These are phyloP conservation scores for Acer campestre DNA, from an alignment of 345 rosid genomes.

Conservation along the genomic window DNA sequence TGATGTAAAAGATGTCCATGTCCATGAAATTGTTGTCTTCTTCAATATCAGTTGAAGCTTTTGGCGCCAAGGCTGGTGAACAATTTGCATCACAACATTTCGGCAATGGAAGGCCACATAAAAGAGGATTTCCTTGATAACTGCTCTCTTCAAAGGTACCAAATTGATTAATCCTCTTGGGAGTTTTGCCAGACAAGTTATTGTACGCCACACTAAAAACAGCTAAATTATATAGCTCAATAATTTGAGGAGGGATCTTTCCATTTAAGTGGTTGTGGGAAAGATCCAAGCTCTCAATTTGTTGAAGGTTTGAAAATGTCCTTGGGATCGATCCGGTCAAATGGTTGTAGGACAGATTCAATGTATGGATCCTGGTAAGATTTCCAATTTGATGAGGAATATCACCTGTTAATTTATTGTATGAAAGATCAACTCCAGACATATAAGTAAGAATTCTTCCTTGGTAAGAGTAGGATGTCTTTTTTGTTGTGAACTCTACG, in stretches of 20 bases:
- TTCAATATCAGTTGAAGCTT: background rate
- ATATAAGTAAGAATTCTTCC: conserved; percentile 14
- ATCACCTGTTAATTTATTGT: conserved; percentile 15
- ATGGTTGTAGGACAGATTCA: background rate
- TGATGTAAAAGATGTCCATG: background rate
- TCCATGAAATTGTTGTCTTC: background rate
- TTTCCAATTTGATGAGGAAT: conserved; percentile 34
- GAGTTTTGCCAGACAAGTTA: too few species aligned
- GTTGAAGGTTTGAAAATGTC: conserved; percentile 1
- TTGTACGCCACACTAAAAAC: too few species aligned
- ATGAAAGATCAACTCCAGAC: conserved; percentile 31
- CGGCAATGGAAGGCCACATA: background rate
- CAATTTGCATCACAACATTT: background rate
- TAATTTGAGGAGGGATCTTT: too few species aligned
- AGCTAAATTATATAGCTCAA: too few species aligned
- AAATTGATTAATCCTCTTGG: background rate
- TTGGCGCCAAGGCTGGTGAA: background rate
- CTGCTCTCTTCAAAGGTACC: background rate
- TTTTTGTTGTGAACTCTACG: conserved; percentile 11
- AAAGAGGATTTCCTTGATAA: background rate
- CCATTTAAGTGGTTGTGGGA: too few species aligned
- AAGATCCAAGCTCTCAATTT: background rate
- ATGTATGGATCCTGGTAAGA: conserved; percentile 5
- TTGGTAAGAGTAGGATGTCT: background rate
- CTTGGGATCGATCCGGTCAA: background rate